These are phyloP conservation scores for Aotearoamyces nothofagi DNA, from an alignment of 2,329 filamentous ascomycete genomes.

Conservation along the genomic window DNA sequence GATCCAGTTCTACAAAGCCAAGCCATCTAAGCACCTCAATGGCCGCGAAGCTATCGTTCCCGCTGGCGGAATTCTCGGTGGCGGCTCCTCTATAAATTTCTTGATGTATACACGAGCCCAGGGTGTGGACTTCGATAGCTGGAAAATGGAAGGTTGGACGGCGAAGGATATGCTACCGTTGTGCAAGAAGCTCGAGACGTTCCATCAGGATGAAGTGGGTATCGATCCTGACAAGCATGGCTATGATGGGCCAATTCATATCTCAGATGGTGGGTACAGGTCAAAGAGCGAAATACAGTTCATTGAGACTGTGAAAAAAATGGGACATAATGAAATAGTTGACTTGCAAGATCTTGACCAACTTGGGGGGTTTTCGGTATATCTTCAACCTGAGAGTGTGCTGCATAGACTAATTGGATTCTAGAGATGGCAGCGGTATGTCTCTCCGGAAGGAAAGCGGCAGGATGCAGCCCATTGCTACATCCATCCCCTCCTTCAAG, in stretches of 20 bases:
- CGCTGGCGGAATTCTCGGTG: constrained; percentile 37
- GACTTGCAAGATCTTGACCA: constrained; percentile 36
- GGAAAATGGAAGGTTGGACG: constrained; percentile 35
- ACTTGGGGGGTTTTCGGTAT: constrained; percentile 20
- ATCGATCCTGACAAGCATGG: constrained; percentile 28
- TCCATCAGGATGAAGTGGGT: constrained; percentile 16
- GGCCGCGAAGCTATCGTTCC: constrained; percentile 27
- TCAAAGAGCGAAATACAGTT: constrained; percentile 30
- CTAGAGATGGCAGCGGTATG: constrained; percentile 31
- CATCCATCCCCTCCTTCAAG: constrained; percentile 33
- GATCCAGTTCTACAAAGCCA: constrained; percentile 31
- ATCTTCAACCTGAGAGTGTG: constrained; percentile 3
- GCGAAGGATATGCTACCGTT: constrained; percentile 35
- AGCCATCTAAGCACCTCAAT: constrained; percentile 27
- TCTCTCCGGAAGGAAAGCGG: constrained; percentile 33
- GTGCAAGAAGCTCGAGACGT: constrained; percentile 43
- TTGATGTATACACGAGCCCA: constrained; percentile 35
- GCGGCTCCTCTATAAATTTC: constrained; percentile 44
- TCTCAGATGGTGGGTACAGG: constrained; percentile 34
- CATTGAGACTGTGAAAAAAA: constrained; percentile 27
- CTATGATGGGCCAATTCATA: constrained; percentile 34
- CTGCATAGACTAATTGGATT: constrained; percentile 9
- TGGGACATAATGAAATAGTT: constrained; percentile 34
- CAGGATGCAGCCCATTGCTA: constrained; percentile 42
- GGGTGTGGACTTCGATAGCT: constrained; percentile 32